Evolutionary conservation across 2,329 filamentous ascomycete genomes (phyloP).

Genomic region (Pseudofabraea citricarpa): DNA sequence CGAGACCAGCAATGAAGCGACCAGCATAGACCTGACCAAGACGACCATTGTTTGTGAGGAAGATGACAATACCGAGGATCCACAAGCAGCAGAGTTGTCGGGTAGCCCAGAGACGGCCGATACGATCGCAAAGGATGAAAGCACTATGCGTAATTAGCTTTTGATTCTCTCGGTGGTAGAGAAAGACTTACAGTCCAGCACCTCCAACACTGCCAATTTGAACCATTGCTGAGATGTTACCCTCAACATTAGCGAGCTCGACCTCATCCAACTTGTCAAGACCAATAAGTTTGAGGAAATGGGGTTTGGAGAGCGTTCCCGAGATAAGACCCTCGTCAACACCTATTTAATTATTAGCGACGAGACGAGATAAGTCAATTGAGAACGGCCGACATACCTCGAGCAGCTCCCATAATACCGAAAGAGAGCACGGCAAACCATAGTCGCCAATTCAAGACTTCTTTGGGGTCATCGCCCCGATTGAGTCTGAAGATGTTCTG

Average conservation of each 20-base stretch:
- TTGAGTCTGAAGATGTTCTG: slow-evolving; percentile 61
- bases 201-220: slow-evolving; percentile 73
- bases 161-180: slow-evolving; percentile 1
- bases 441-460: slow-evolving; percentile 72
- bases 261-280: slow-evolving; percentile 46
- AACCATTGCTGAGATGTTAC: slow-evolving; percentile 77
- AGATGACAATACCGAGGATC: slow-evolving; percentile 54
- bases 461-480: slow-evolving; percentile 60
- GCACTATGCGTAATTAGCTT: slow-evolving; percentile 35
- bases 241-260: slow-evolving; percentile 62
- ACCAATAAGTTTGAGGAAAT: slow-evolving; percentile 57
- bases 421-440: slow-evolving; percentile 75
- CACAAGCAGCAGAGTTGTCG: slow-evolving; percentile 52
- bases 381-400: slow-evolving; percentile 39
- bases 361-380: neutral
- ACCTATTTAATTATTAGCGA: neutral
- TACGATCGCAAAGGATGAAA: slow-evolving; percentile 53
- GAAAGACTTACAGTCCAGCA: slow-evolving; percentile 48
- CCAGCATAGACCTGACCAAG: slow-evolving; percentile 58
- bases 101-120: slow-evolving; percentile 60
- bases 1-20: slow-evolving; percentile 58
- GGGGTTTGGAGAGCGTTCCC: slow-evolving; percentile 62
- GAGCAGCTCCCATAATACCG: slow-evolving; percentile 69
- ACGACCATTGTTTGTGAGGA: slow-evolving; percentile 50
- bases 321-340: slow-evolving; percentile 78